A percentile compares a stretch with the other conserved stretches of the same genome.
phyloP scores from a whole-genome alignment of 768 basidiomycete species.

The Tulasnella sp. region DNA sequence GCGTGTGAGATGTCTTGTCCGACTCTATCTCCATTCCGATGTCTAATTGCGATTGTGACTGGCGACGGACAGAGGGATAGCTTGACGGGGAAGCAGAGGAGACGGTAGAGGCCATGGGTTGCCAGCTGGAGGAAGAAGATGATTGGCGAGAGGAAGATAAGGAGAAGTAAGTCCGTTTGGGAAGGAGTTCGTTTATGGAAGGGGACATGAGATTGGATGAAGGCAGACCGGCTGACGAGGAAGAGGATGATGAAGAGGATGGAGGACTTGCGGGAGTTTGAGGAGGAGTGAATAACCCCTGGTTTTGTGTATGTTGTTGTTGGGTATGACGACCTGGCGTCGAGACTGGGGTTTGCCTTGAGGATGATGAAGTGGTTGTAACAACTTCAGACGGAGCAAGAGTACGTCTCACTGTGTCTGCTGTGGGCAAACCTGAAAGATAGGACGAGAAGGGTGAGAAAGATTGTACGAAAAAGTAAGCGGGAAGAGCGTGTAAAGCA shows the following conservation, averaged over 20 bases:
- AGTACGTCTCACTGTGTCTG: conserved; percentile 12
- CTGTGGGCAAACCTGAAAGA: conserved; percentile 1
- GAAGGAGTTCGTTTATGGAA: not conserved
- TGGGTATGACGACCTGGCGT: not conserved
- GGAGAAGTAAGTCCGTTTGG: conserved; percentile 10
- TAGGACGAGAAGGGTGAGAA: not conserved
- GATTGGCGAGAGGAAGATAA: not conserved
- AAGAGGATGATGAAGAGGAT: too few species aligned
- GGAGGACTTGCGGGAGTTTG: conserved; percentile 6
- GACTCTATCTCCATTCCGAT: conserved; percentile 21
- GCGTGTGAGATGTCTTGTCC: conserved; percentile 18
- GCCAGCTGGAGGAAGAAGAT: not conserved
- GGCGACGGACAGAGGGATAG: conserved; percentile 12
- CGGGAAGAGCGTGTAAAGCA: not conserved
- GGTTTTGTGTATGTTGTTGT: not conserved
- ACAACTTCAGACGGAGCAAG: conserved; percentile 5
- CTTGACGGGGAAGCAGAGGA: conserved; percentile 6
- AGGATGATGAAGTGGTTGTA: conserved; percentile 6
- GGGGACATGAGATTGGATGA: conserved; percentile 4
- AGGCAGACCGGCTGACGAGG: not conserved
- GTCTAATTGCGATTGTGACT: conserved; percentile 10
- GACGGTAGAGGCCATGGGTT: conserved; percentile 14
- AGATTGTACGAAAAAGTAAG: not conserved
- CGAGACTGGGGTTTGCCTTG: conserved; percentile 5
- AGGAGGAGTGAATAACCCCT: conserved; percentile 12